Base-by-base conservation (phyloP, 1,139 yeast genomes). In the Pneumocystis carinii region DNA sequence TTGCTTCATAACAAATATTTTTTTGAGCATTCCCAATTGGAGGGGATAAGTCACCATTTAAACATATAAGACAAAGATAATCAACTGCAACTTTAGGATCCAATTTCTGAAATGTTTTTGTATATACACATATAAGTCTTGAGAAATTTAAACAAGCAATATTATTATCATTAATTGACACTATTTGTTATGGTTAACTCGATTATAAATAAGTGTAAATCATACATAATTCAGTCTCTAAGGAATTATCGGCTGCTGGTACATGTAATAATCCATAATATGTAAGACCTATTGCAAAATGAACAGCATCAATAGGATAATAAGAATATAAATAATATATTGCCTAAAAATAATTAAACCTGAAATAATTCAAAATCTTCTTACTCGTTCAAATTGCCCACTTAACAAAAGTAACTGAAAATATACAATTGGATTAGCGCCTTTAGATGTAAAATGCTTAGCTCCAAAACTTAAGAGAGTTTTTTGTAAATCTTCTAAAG, bases 31-130 rank as follows among this genome's bases (percentile, higher is more conserved):
- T 71, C 41, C 78, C 78, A 59, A 24, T 75, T 70, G 62, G 72
- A 71, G 41, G 38, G 17, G 65, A 61, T 7, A 59, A 24, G 27
- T 66, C 67, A 2, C 69, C 70, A 29, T 69, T 75, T 70, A 90
- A 72, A 53, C 89, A 85, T 56, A 90, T 83, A 68, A 88, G 77
- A 37, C 87, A 79, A 63, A 92, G 75, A 72, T 92, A 92, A 72
- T 92, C 97, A 42, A 89, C 87, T 0, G 97, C 97, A 65, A 87
- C 88, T 70, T 85, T 82, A 29, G 97, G 95, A 75, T 90, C 96
- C 60, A 92, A 82, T 63, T 83, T 81, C 70, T 90, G 86, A 77
- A 92, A 90, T 15, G 85, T 83, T 66, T 90, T 81, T 5, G 95
- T 87, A 73, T 89, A 77, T 59, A 69, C 70, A 12, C 78, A 78